Base-by-base conservation (phyloP, 2,329 filamentous ascomycete genomes). In the Zalaria obscura region DNA sequence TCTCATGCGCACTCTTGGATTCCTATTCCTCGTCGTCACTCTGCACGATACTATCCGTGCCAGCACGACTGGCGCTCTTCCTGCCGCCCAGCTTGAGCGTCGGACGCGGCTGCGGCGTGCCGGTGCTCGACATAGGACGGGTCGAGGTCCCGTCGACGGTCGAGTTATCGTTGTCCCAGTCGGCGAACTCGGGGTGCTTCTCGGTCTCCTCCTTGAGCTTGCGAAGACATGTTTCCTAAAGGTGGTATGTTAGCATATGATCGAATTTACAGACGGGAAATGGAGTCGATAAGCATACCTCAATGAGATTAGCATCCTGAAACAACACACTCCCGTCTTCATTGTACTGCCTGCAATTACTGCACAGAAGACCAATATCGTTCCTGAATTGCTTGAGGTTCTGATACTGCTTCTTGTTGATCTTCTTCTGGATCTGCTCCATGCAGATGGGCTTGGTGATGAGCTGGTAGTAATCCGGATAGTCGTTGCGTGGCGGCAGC, bases 371-470 rank as follows among this genome's bases (percentile, higher is more conserved):
- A 39, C 78, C 76, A 47, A 98, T 79, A 56, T 98, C 93, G 50
- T 75, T 77, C 42, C 78, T 75, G 71, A 98, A 77, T 52, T 88
- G 84, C 56, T 75, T 78, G 46, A 95, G 64, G 54, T 75, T 82
- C 51, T 76, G 77, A 62, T 98, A 98, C 57, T 95, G 85, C 56
- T 93, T 85, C 63, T 85, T 89, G 68, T 94, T 95, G 66, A 98
- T 94, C 69, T 86, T 89, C 58, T 82, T 84, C 58, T 85, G 78
- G 55, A 98, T 94, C 59, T 87, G 80, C 52, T 94, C 91, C 83
- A 96, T 94, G 56, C 84, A 89, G 56, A 98, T 95, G 0, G 91
- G 91, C 41, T 80, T 81, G 56, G 81, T 76, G 59, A 98, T 98
- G 60, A 95, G 78, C 57, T 89, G 67, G 60, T 95, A 98, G 67